These are phyloP conservation scores for Yamadazyma membranifaciens DNA, from an alignment of 1,139 yeast species.

Conservation along the genomic window DNA sequence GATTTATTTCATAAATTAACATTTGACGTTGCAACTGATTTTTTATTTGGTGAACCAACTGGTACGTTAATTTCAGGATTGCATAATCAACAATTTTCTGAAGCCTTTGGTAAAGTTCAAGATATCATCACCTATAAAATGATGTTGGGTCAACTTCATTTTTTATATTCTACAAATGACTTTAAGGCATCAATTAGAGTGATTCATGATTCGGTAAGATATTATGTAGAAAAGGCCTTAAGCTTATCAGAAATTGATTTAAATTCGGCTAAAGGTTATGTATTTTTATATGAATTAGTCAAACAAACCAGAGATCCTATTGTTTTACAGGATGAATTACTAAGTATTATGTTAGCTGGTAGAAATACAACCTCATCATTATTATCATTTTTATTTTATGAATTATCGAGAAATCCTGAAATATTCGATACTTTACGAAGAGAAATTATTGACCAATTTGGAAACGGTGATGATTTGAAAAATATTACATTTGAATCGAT, in stretches of 20 bases:
- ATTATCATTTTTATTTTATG: conserved; percentile 42
- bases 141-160: conserved; percentile 30
- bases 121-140: conserved; percentile 29
- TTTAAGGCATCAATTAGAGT: conserved; percentile 23
- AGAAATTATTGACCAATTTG: conserved; percentile 30
- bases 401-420: conserved; percentile 39
- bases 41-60: conserved; percentile 48
- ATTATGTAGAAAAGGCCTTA: conserved; percentile 25
- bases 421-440: conserved; percentile 33
- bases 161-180: conserved; percentile 23
- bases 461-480: conserved; percentile 16
- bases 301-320: conserved; percentile 45
- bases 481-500: conserved; percentile 43
- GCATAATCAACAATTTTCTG: conserved; percentile 34
- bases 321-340: conserved; percentile 46
- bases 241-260: conserved; percentile 23
- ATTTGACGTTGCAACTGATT: conserved; percentile 51
- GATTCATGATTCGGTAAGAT: conserved; percentile 27
- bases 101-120: conserved; percentile 34
- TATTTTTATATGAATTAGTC: conserved; percentile 45
- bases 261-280: conserved; percentile 36
- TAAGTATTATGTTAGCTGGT: conserved; percentile 50
- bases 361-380: conserved; percentile 54
- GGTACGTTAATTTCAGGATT: conserved; percentile 21
- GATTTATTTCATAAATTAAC: conserved; percentile 41